Evolutionary conservation across 306 rosid genomes (phyloP).

Genomic region (Acacia melanoxylon): DNA sequence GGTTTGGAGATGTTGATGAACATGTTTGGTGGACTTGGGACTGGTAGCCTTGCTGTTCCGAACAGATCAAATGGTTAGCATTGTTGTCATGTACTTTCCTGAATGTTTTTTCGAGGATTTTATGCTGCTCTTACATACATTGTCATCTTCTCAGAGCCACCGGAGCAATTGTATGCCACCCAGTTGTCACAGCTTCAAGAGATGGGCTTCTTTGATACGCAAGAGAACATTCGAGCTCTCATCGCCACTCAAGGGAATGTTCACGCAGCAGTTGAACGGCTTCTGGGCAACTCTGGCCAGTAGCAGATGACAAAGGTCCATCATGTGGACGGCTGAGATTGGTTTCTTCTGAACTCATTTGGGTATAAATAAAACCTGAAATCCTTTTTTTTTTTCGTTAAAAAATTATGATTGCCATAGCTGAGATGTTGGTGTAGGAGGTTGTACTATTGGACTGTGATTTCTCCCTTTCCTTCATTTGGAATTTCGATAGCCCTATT

Average conservation of each 20-base stretch:
- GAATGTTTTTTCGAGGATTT: not conserved
- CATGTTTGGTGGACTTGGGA: conserved; percentile 92
- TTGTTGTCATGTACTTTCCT: conserved; percentile 19
- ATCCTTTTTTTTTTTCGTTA: conserved; percentile 35
- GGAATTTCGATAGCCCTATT: conserved; percentile 19
- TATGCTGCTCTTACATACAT: conserved; percentile 4
- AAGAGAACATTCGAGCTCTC: conserved; percentile 86
- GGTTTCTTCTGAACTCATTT: conserved; percentile 37
- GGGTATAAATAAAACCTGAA: conserved; percentile 42
- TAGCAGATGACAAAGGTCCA: conserved; percentile 45
- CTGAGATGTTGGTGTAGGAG: conserved; percentile 39
- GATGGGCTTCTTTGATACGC: conserved; percentile 90
- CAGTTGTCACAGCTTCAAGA: conserved; percentile 91
- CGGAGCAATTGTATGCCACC: conserved; percentile 80
- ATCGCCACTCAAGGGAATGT: conserved; percentile 82
- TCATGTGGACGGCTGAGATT: conserved; percentile 35
- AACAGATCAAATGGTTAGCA: conserved; percentile 68
- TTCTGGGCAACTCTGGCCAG: conserved; percentile 73
- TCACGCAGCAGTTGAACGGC: conserved; percentile 85
- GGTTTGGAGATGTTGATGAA: conserved; percentile 76
- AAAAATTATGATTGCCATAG: conserved; percentile 42
- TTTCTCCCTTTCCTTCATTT: conserved; percentile 28
- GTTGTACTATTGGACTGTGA: conserved; percentile 31
- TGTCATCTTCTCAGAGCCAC: conserved; percentile 57
- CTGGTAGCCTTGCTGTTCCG: conserved; percentile 75